These are phyloP conservation scores for Cytidiella melzeri DNA, from an alignment of 768 basidiomycete species.

Conservation along the genomic window DNA sequence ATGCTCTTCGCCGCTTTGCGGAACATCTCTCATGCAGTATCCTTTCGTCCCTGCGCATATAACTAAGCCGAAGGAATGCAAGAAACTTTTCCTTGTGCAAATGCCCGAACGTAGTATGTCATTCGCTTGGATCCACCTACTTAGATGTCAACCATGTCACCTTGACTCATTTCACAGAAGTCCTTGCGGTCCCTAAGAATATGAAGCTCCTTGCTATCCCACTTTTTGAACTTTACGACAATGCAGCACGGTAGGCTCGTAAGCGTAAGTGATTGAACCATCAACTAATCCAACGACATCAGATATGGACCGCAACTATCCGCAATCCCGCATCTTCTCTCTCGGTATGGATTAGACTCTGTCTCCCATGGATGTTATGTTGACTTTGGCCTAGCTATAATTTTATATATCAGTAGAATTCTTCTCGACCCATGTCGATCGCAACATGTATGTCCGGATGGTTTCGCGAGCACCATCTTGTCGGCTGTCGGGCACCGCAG, in stretches of 20 bases:
- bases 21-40: conserved; percentile 47
- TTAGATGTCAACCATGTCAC: background rate
- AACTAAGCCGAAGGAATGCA: conserved; percentile 97
- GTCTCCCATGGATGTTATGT: background rate
- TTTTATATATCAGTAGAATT: conserved; percentile 65
- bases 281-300: background rate
- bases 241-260: conserved; percentile 68
- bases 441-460: too few relatives aligned
- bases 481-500: too few relatives aligned
- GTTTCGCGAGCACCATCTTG: too few relatives aligned
- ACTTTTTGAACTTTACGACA: conserved; percentile 95
- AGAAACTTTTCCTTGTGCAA: conserved; percentile 91
- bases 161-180: conserved; percentile 45
- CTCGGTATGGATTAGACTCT: conserved; percentile 45
- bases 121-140: background rate
- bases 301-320: conserved; percentile 92
- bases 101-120: conserved; percentile 89
- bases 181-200: conserved; percentile 94
- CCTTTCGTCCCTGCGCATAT: conserved; percentile 94
- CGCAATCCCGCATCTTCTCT: conserved; percentile 88
- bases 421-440: too few relatives aligned
- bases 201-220: conserved; percentile 98
- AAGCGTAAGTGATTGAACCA: background rate
- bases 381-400: conserved; percentile 39
- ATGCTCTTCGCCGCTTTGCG: background rate